Evolutionary conservation across 495 filamentous ascomycete genomes (phyloP), one percentile per base, ranked within the genome.

Genomic region (Penicillium pulvis): DNA sequence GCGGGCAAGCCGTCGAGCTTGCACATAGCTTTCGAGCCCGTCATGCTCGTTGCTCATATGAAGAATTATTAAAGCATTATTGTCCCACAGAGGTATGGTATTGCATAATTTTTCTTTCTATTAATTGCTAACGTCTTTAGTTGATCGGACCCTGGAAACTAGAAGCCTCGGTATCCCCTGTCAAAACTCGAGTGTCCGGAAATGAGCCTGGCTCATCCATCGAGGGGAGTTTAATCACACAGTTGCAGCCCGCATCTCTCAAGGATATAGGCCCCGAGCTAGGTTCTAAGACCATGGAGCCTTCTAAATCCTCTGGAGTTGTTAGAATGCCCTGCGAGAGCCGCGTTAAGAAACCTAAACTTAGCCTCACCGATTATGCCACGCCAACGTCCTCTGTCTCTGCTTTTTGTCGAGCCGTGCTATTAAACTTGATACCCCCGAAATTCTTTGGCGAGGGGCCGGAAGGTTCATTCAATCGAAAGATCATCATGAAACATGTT

Each of bases 341-440:
- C 20, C 43, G 8, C 30, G 39, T 58, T 28, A 39, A 56, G 42
- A 52, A 54, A 26, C 68, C 57, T 43, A 71, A 73, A 24, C 3
- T 59, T 39, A 74, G 69, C 51, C 77, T 96, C 31, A 84, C 85
- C 17, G 87, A 90, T 36, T 79, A 91, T 59, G 90, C 92, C 3
- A 92, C 86, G 6, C 83, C 91, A 2, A 57, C 76, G 4, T 75
- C 89, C 0, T 79, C 84, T 20, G 86, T 97, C 11, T 96, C 94
- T 6, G 90, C 93, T 4, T 98, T 96, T 66, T 96, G 92, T 66
- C 86, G 89, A 53, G 87, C 91, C 8, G 86, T 89, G 4, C 63
- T 97, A 6, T 75, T 75, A 11, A 89, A 82, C 43, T 72, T 97
- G n/a, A 81, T 98, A 31, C 93, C 94, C 1, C 72, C 75, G 10